Evolutionary conservation across 805 yeast species (phyloP), one percentile per base, ranked within the genome.

Genomic region (Teunomyces cretensis): DNA sequence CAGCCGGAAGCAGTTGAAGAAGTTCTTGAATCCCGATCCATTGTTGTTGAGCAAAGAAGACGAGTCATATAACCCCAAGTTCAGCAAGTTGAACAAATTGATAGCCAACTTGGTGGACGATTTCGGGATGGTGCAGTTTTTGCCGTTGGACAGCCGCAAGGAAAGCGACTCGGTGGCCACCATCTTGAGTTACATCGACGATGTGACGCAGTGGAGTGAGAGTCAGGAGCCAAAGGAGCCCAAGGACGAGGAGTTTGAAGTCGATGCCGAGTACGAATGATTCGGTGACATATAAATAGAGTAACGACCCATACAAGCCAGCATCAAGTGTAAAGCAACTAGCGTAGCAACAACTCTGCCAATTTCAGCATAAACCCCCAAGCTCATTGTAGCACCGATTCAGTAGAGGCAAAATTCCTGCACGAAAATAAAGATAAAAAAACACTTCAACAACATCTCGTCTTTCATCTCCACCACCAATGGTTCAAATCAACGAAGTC

Each of bases 191-290:
- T 90, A 90, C 62, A 87, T 94, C 16, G 99, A 94, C 60, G 99
- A 94, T 62, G 86, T 92, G 24, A 94, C 99, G 0, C 99, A 94
- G 62, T 94, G 99, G 99, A 83, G 88, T 16, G 99, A 94, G 62
- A 71, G 81, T 3, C 98, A 94, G 65, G 99, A 94, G 64, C 98
- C 97, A 28, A 92, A 92, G 62, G 97, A 92, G 62, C 98, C 98
- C 0, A 78, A 80, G 24, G 65, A 59, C 35, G 42, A 46, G 15
- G 49, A 48, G 41, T 26, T n/a, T 9, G 42, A 43, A 6, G 50
- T 41, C 5, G 54, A 41, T 22, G 45, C 22, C 9, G 42, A 45
- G 24, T 44, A 42, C 12, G 45, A 33, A 15, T 41, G 37, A 41
- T 16, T 9, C 15, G 9, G 27, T 30, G 35, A 28, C n/a, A n/a